A percentile compares a stretch with the other conserved stretches of the same genome.
These are phyloP conservation scores for Bipolaris cookei DNA, from an alignment of 2,329 filamentous ascomycete species.

Conservation along the genomic window DNA sequence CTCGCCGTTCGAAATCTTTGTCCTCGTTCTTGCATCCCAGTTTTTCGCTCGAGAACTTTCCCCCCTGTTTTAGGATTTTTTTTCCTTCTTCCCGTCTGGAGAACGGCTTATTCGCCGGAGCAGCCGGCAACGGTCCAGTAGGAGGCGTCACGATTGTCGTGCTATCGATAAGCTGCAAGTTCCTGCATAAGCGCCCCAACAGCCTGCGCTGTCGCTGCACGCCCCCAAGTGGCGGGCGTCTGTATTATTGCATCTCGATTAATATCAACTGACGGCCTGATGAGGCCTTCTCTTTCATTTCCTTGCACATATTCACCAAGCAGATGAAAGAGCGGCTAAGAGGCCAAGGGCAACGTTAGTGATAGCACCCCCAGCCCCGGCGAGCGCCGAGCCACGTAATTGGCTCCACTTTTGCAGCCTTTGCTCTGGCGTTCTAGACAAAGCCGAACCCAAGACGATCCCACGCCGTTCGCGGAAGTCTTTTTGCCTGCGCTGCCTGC, in stretches of 20 bases:
- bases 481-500: not conserved
- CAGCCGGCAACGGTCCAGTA: constrained; percentile 3
- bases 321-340: not conserved
- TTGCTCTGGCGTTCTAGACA: not conserved
- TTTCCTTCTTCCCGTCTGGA: not conserved
- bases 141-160: not conserved
- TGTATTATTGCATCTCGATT: not conserved
- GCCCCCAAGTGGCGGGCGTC: not conserved
- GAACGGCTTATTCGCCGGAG: not conserved
- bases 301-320: too few species aligned
- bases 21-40: not conserved
- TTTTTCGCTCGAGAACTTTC: constrained; percentile 8
- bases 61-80: constrained; percentile 2
- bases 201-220: constrained; percentile 2
- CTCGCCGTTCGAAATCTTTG: not conserved
- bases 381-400: constrained; percentile 9
- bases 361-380: too few species aligned
- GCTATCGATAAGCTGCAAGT: constrained; percentile 21
- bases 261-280: not conserved
- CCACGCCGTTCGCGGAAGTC: not conserved
- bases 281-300: not conserved
- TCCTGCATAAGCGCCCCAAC: constrained; percentile 28
- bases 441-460: not conserved
- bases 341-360: not conserved
- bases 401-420: constrained; percentile 5